phyloP scores from a whole-genome alignment of 495 filamentous ascomycete genomes.

The Neurospora sp. region DNA sequence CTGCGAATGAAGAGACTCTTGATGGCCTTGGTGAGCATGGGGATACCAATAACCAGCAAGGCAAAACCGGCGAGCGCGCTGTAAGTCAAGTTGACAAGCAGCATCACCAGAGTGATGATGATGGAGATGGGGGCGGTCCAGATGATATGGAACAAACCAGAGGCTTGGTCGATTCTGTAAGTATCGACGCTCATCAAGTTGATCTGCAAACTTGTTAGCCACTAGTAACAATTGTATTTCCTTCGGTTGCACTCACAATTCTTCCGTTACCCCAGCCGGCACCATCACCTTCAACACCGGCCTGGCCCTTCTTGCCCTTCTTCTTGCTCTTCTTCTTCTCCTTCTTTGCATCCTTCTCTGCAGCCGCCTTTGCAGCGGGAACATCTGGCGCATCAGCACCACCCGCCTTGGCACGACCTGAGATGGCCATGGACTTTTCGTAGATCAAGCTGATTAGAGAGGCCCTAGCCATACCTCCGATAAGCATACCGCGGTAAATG shows the following conservation, averaged over 20 bases:
- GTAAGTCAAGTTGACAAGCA: slow-evolving; percentile 78
- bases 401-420: slow-evolving; percentile 66
- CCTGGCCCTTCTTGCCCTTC: slow-evolving; percentile 24
- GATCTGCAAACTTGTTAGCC: slow-evolving; percentile 24
- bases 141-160: slow-evolving; percentile 76
- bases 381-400: slow-evolving; percentile 29
- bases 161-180: slow-evolving; percentile 78
- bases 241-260: slow-evolving; percentile 34
- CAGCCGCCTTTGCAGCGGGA: slow-evolving; percentile 27
- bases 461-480: slow-evolving; percentile 66
- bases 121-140: slow-evolving; percentile 78
- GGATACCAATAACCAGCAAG: slow-evolving; percentile 66
- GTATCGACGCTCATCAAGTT: slow-evolving; percentile 93
- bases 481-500: slow-evolving; percentile 70
- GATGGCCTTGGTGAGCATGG: slow-evolving; percentile 63
- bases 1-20: slow-evolving; percentile 59
- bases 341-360: slow-evolving; percentile 19
- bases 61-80: slow-evolving; percentile 83
- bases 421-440: slow-evolving; percentile 74
- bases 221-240: neutral
- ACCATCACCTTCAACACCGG: slow-evolving; percentile 50
- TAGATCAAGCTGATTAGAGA: slow-evolving; percentile 69
- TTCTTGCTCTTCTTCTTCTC: slow-evolving; percentile 25
- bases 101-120: slow-evolving; percentile 63
- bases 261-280: slow-evolving; percentile 84